Percentiles rank a stretch among this genome's conserved stretches.
Evolutionary conservation across 805 yeast genomes (phyloP).

Genomic region (Lipomyces starkeyi): DNA sequence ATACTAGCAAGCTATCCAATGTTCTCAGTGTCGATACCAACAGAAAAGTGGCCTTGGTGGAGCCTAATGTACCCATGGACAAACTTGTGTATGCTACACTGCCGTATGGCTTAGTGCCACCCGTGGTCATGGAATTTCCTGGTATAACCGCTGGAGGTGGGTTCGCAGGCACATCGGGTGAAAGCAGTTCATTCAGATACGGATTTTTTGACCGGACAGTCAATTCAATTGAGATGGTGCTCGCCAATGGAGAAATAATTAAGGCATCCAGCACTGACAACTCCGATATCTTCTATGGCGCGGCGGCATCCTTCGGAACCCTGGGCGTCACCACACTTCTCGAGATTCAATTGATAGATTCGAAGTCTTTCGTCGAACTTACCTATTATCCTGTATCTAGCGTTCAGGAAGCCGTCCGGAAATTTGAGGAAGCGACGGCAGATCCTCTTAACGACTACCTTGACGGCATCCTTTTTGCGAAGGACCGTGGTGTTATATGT

Average conservation of each 20-base stretch:
- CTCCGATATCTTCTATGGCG: constrained; percentile 13
- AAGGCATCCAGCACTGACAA: constrained; percentile 10
- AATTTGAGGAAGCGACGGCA: constrained; percentile 3
- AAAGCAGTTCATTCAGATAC: constrained; percentile 13
- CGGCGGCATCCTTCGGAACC: constrained; percentile 14
- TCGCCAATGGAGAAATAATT: constrained; percentile 10
- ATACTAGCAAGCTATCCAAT: constrained; percentile 1
- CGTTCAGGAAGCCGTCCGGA: constrained; percentile 4
- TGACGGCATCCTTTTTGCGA: constrained; percentile 7
- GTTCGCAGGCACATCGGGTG: constrained; percentile 11
- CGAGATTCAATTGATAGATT: constrained; percentile 11
- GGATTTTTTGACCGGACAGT: constrained; percentile 12
- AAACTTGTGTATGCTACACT: constrained; percentile 9
- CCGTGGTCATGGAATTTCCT: constrained; percentile 15
- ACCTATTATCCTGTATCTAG: constrained; percentile 6
- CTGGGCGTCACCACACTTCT: constrained; percentile 10
- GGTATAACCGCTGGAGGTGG: constrained; percentile 16
- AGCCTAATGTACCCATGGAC: constrained; percentile 15
- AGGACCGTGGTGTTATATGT: constrained; percentile 10
- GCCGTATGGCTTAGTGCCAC: constrained; percentile 5
- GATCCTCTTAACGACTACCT: constrained; percentile 8
- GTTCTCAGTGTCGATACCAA: constrained; percentile 5
- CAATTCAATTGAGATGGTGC: constrained; percentile 12
- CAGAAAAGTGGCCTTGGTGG: constrained; percentile 7
- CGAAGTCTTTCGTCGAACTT: constrained; percentile 10